Base-by-base conservation (phyloP, 805 yeast genomes). In the Tetrapisispora arboricola region DNA sequence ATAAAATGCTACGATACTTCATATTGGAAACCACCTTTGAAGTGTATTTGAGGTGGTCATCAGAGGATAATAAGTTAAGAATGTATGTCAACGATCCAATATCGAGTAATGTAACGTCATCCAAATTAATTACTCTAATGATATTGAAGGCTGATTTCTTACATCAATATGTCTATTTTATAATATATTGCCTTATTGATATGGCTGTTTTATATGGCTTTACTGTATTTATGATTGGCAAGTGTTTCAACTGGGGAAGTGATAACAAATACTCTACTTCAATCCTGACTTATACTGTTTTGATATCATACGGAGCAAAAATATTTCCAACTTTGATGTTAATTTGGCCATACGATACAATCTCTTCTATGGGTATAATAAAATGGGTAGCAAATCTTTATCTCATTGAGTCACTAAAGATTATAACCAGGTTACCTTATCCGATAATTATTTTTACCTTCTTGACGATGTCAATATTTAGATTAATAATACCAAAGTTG, bases 311-410 rank as follows among this genome's bases (percentile, higher is more conserved):
- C 33, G 76, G 84, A 1, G 80, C 90, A 30, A 85, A 83, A 54
- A 67, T 90, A 18, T 80, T 90, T 47, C 98, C 98, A 0, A 81
- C 92, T 16, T 68, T 92, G 26, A 90, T 90, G 88, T 67, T 92
- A 25, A 90, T 92, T 27, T 92, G 99, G 99, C 92, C 95, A 0
- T 92, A 92, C 54, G 96, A 92, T 55, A 74, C 83, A n/a, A 68
- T 80, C 1, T 68, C 81, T 3, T 80, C 82, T 0, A 71, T 78
- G 17, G 65, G 67, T 6, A 64, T 78, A 9, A 81, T 84, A 24
- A 73, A 73, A 44, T 65, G 76, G 49, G 72, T 80, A 3, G 80
- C 83, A 0, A 71, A 71, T 33, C 58, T 80, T 39, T 80, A 75
- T 46, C 67, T 76, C n/a, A 61, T 80, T 6, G 95, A 85, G 53